phyloP scores from a whole-genome alignment of 2,329 filamentous ascomycete species.

The Penicillium griseofulvum region DNA sequence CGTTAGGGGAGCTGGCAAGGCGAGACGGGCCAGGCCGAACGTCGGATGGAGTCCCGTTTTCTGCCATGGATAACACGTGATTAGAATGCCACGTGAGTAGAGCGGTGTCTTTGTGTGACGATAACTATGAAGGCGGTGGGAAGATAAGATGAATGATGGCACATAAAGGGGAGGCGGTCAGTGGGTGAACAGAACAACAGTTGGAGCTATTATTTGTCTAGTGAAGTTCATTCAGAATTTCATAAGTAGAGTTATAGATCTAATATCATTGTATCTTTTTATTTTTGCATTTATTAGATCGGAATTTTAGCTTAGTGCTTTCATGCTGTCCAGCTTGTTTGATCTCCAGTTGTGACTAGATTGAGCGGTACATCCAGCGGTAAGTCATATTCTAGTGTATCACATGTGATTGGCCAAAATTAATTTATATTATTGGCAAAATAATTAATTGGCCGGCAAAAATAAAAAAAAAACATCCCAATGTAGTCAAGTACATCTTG shows the following conservation, averaged over 20 bases:
- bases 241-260: accelerated
- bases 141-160: background rate
- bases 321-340: background rate
- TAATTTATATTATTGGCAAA: background rate
- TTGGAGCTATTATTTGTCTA: background rate
- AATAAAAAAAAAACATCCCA: conserved; percentile 1
- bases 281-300: background rate
- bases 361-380: background rate
- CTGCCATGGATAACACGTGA: conserved; percentile 2
- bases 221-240: background rate
- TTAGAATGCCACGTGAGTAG: background rate
- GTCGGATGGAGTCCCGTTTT: conserved; percentile 2
- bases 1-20: background rate
- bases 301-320: too few relatives aligned
- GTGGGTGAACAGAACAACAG: background rate
- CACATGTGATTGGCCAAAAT: background rate
- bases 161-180: background rate
- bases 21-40: background rate
- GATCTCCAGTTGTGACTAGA: background rate
- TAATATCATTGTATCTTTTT: too few relatives aligned
- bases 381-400: accelerated
- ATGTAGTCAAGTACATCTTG: background rate
- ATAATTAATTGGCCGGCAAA: background rate
- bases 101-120: background rate
- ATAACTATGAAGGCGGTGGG: background rate